A percentile compares a stretch with the other conserved stretches of the same genome.
These are phyloP conservation scores for Phalaenopsis hybrid DNA, from an alignment of 116 monocot species.

Conservation along the genomic window DNA sequence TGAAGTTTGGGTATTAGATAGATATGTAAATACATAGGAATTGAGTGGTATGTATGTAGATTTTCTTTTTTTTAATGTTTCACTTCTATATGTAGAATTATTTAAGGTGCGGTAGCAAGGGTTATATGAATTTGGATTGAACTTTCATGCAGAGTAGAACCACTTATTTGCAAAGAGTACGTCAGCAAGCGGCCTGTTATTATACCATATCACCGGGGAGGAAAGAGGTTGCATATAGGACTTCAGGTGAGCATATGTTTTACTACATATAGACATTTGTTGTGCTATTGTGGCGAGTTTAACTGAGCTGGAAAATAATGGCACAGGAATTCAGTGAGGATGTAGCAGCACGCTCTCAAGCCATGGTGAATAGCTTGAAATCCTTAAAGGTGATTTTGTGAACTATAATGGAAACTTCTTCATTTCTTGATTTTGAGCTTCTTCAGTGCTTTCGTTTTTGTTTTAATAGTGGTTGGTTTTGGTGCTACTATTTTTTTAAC, in stretches of 20 bases:
- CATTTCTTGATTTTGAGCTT: not conserved
- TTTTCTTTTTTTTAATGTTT: not conserved
- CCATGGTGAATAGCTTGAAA: slow-evolving; percentile 38
- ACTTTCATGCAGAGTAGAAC: slow-evolving; percentile 88
- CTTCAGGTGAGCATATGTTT: slow-evolving; percentile 48
- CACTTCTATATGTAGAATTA: slow-evolving; percentile 2
- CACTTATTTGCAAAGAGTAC: slow-evolving; percentile 87
- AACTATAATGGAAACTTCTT: not conserved
- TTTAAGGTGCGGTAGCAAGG: slow-evolving; percentile 8
- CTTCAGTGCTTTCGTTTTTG: not conserved
- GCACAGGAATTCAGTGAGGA: slow-evolving; percentile 84
- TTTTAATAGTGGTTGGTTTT: not conserved
- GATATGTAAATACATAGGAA: no score
- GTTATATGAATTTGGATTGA: slow-evolving; percentile 28
- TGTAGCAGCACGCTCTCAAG: slow-evolving; percentile 38
- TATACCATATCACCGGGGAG: slow-evolving; percentile 94
- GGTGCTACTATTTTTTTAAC: not conserved
- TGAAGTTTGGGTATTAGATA: no score
- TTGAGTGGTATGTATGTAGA: no score
- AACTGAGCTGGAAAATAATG: slow-evolving; percentile 6
- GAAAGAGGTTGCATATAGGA: slow-evolving; percentile 87
- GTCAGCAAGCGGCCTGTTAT: slow-evolving; percentile 69
- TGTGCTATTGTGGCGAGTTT: not conserved
- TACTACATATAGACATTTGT: not conserved
- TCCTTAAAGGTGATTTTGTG: slow-evolving; percentile 44